Percentiles rank a stretch among this genome's conserved stretches.
These are phyloP conservation scores for Cutaneotrichosporon daszewskae DNA, from an alignment of 1,284 basidiomycete genomes.

Conservation along the genomic window DNA sequence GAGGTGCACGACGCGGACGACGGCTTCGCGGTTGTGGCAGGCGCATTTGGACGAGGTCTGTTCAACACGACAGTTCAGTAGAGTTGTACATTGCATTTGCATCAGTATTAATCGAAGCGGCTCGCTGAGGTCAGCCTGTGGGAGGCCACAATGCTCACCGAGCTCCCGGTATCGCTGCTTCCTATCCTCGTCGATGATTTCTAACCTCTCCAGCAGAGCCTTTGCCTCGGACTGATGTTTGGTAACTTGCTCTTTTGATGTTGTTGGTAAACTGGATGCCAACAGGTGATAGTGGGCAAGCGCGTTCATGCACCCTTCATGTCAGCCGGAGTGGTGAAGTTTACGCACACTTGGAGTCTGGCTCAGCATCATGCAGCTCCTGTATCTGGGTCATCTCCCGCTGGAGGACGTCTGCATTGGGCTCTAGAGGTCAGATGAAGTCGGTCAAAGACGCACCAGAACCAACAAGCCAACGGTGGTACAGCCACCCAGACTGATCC, in stretches of 20 bases:
- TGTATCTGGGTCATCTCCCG: slow-evolving; percentile 77
- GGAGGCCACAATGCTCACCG: slow-evolving; percentile 19
- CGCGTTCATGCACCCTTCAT: slow-evolving; percentile 83
- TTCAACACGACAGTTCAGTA: slow-evolving; percentile 12
- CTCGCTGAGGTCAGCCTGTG: background rate
- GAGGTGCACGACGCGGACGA: slow-evolving; percentile 79
- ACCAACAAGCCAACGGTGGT: slow-evolving; percentile 92
- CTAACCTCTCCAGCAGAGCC: slow-evolving; percentile 30
- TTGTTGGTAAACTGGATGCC: slow-evolving; percentile 14
- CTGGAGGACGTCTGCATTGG: slow-evolving; percentile 56
- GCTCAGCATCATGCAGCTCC: slow-evolving; percentile 82
- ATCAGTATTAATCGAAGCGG: too few species aligned
- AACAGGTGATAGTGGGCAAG: slow-evolving; percentile 66
- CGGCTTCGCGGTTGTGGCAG: slow-evolving; percentile 74
- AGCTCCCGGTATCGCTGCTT: slow-evolving; percentile 43
- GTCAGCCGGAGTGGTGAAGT: slow-evolving; percentile 2
- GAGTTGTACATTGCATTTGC: background rate
- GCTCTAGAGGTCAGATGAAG: slow-evolving; percentile 48
- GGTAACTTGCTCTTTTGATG: slow-evolving; percentile 6
- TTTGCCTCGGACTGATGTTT: slow-evolving; percentile 26
- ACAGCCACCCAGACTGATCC: slow-evolving; percentile 97
- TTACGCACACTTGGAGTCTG: slow-evolving; percentile 82
- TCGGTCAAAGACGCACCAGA: slow-evolving; percentile 51
- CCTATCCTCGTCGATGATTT: slow-evolving; percentile 40
- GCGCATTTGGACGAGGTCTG: slow-evolving; percentile 70